Evolutionary conservation across 1,284 basidiomycete species (phyloP).

Genomic region (Ustilago shanxiensis): DNA sequence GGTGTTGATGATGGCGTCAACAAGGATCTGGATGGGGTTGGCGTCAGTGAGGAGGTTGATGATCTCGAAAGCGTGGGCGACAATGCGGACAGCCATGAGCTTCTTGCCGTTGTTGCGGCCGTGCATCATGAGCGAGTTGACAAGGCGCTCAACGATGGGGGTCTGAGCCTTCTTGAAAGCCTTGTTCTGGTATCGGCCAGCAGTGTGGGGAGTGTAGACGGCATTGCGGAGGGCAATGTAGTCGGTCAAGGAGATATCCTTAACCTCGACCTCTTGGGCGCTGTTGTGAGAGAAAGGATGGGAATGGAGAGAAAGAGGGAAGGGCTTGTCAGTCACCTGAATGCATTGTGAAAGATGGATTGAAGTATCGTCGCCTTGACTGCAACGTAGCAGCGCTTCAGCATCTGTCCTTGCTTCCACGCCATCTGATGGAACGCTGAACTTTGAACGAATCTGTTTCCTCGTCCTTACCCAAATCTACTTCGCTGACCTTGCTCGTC

Average conservation of each 20-base stretch:
- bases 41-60: conserved; percentile 99
- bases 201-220: conserved; percentile 96
- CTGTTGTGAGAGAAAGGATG: conserved; percentile 37
- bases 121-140: conserved; percentile 98
- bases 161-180: conserved; percentile 99
- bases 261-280: conserved; percentile 87
- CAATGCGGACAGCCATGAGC: conserved; percentile 98
- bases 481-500: too few species aligned
- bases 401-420: too few species aligned
- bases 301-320: not conserved
- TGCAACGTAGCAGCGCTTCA: not conserved
- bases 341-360: not conserved
- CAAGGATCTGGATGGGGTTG: conserved; percentile 98
- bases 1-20: conserved; percentile 99
- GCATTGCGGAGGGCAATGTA: conserved; percentile 99
- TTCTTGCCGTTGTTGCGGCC: conserved; percentile 99
- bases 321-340: conserved; percentile 26
- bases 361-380: not conserved
- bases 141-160: conserved; percentile 99
- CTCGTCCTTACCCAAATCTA: too few species aligned
- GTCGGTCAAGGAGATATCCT: conserved; percentile 86
- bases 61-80: conserved; percentile 99
- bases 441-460: too few species aligned
- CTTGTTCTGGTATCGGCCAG: conserved; percentile 99
- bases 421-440: too few species aligned